phyloP scores from a whole-genome alignment of 2,329 filamentous ascomycete genomes.

The Calonectria crousiana region DNA sequence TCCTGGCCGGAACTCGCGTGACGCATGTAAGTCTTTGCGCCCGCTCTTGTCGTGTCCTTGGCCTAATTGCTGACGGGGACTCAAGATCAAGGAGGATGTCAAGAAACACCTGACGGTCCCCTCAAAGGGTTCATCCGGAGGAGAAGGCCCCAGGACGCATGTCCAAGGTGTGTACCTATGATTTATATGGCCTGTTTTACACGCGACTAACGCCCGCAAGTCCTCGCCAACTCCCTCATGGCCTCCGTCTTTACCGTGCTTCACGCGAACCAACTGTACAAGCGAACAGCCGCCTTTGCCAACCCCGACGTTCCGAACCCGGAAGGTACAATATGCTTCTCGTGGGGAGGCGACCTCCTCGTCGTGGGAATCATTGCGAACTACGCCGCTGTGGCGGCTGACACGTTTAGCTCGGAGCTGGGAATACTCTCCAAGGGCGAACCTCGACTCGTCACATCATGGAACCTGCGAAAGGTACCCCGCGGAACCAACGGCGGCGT shows the following conservation, averaged over 20 bases:
- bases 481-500: conserved; percentile 95
- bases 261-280: conserved; percentile 70
- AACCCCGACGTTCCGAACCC: conserved; percentile 48
- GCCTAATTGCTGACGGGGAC: conserved; percentile 28
- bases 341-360: conserved; percentile 72
- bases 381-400: conserved; percentile 91
- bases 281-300: conserved; percentile 57
- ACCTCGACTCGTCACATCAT: conserved; percentile 89
- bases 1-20: conserved; percentile 83
- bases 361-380: conserved; percentile 79
- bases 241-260: conserved; percentile 75
- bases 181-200: neutral
- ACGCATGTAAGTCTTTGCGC: conserved; percentile 73
- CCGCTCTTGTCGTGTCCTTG: neutral
- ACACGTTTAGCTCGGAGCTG: conserved; percentile 95
- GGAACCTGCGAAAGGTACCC: conserved; percentile 81
- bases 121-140: conserved; percentile 77
- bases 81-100: conserved; percentile 86
- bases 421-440: conserved; percentile 84
- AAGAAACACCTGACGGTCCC: conserved; percentile 87
- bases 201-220: conserved; percentile 49
- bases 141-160: conserved; percentile 86
- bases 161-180: conserved; percentile 71
- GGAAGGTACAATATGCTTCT: conserved; percentile 64
- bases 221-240: conserved; percentile 87